Conservation (phyloP, 225 moss, liverwort and hornwort genomes). For the Sphagnum contortum region DNA sequence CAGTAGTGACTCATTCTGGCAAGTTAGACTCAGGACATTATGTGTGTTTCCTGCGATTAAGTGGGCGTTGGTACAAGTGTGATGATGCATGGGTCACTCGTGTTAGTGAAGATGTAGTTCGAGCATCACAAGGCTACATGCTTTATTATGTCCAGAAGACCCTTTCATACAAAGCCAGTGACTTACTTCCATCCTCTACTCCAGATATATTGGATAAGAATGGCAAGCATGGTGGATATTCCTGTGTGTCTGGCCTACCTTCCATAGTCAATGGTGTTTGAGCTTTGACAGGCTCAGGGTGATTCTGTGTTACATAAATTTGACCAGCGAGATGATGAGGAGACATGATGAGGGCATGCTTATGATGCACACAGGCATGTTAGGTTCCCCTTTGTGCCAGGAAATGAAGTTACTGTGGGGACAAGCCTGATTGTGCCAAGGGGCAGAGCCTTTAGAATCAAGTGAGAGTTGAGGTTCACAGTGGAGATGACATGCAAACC, state of each 20-base stretch:
- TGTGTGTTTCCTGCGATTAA: slow-evolving; percentile 69
- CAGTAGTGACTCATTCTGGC: slow-evolving; percentile 93
- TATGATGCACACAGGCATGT: no score
- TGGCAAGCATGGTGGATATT: slow-evolving; percentile 23
- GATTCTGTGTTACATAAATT: no score
- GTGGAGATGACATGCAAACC: no score
- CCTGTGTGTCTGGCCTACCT: no score
- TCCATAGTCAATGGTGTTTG: background rate
- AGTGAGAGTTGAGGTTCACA: no score
- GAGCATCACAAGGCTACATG: slow-evolving; percentile 90
- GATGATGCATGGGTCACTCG: slow-evolving; percentile 97
- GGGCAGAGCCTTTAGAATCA: no score
- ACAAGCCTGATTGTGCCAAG: no score
- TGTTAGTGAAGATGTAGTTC: slow-evolving; percentile 83
- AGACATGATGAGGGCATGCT: no score
- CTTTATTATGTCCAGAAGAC: slow-evolving; percentile 88
- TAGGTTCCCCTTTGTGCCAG: no score
- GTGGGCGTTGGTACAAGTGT: slow-evolving; percentile 89
- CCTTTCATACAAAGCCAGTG: slow-evolving; percentile 80
- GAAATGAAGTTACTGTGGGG: no score
- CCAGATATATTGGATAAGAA: slow-evolving; percentile 28
- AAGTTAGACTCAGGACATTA: slow-evolving; percentile 96
- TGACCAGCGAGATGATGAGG: no score
- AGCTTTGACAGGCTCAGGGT: background rate
- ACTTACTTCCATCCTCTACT: slow-evolving; percentile 28